Base-by-base conservation (phyloP, 176 grass and related monocot species). In the Bromus sterilis region DNA sequence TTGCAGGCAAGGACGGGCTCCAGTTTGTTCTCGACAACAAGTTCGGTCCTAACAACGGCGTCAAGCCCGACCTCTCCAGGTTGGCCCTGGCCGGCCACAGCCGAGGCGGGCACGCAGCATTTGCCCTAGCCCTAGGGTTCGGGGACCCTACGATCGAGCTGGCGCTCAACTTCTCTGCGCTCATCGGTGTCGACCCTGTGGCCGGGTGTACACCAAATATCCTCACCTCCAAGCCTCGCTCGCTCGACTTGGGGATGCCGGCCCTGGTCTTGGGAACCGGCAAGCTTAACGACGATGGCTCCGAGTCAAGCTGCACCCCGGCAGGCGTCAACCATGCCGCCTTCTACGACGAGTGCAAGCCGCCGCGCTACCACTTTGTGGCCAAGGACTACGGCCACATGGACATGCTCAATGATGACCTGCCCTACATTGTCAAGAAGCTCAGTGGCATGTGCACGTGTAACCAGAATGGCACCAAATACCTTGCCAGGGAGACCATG, bases 171-270 rank as follows among this genome's bases (percentile, higher is more conserved):
- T 81, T 70, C 64, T 81, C 78, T 9, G 64, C 78, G 13, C 78
- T 81, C 6, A 30, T 81, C 46, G 78, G 78, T 33, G 48, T 81
- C n/a, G 78, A 81, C 46, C 78, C 64, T 0, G 78, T 81, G 13
- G 78, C 78, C 33, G 78, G 48, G 4, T 6, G 3, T 7, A 2
- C 26, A 2, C 78, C 78, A 15, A 21, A 56, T 44, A n/a, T 80
- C 13, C 63, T 80, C 44, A 69, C 31, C 2, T 29, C 10, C 30
- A 10, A 16, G 41, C 41, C 60, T 12, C 26, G 26, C 58, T 61
- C 58, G 1, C 26, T 61, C 26, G 58, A 61, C 13, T 4, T 61
- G 58, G 26, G 26, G 26, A 61, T 61, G 26, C 58, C 58, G 5
- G 13, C 26, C 43, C 33, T 80, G n/a, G 78, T 80, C 14, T 4